Evolutionary conservation across 352 stramenopile genomes (phyloP).

Genomic region (Pythium folliculosum): DNA sequence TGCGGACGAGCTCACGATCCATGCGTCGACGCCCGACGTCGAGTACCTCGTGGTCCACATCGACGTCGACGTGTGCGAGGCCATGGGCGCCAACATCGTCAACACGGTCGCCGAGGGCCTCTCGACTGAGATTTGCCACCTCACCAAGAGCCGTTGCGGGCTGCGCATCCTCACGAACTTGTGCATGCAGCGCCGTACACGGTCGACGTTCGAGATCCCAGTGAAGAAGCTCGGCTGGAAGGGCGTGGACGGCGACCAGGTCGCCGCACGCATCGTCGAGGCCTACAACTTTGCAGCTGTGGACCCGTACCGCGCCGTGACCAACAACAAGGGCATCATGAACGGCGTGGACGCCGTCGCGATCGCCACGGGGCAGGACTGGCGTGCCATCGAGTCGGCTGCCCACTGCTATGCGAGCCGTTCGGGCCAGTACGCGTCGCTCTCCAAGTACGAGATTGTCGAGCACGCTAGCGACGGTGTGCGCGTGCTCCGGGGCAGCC

Average conservation of each 20-base stretch:
- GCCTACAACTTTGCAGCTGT: conserved; percentile 85
- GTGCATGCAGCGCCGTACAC: conserved; percentile 79
- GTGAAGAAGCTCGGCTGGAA: conserved; percentile 78
- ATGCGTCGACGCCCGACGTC: conserved; percentile 31
- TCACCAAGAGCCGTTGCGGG: conserved; percentile 65
- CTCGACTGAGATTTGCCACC: conserved; percentile 63
- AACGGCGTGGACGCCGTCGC: conserved; percentile 85
- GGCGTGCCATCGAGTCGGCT: conserved; percentile 79
- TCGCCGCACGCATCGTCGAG: conserved; percentile 79
- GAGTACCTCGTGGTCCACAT: conserved; percentile 84
- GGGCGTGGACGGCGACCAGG: conserved; percentile 69
- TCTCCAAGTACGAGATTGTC: conserved; percentile 73
- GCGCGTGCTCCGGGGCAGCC: conserved; percentile 58
- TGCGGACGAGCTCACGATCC: conserved; percentile 54
- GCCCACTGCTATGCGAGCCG: conserved; percentile 83
- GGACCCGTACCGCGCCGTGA: conserved; percentile 84
- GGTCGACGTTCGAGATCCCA: conserved; percentile 72
- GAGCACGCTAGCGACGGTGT: conserved; percentile 35
- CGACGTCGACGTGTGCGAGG: conserved; percentile 87
- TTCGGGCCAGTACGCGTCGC: conserved; percentile 74
- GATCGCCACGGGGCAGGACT: conserved; percentile 84
- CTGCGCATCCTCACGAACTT: conserved; percentile 91
- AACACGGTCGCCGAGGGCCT: conserved; percentile 87
- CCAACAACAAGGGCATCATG: conserved; percentile 91
- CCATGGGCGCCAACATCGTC: conserved; percentile 89